These are phyloP conservation scores for Capsicum chinense DNA, from an alignment of 257 asterid genomes.

Conservation along the genomic window DNA sequence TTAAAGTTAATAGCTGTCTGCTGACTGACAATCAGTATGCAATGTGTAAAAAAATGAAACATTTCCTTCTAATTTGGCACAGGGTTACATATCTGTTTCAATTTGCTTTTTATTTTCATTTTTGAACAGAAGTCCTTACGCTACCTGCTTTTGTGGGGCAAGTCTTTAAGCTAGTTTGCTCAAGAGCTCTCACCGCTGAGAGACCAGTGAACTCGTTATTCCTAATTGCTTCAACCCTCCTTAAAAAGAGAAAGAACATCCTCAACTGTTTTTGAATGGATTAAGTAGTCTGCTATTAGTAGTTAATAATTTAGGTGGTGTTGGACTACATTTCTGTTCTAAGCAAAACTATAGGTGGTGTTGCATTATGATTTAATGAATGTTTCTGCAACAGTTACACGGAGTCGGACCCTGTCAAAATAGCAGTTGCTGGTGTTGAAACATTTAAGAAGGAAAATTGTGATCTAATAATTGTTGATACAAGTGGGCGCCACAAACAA, in stretches of 20 bases:
- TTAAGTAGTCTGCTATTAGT: neutral
- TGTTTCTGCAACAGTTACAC: conserved; percentile 70
- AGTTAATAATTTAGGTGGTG: neutral
- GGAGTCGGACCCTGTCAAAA: conserved; percentile 99
- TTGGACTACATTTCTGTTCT: conserved; percentile 11
- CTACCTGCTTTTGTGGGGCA: neutral
- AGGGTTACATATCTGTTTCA: neutral
- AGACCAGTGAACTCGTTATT: neutral
- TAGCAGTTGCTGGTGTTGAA: conserved; percentile 96
- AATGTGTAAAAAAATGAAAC: neutral
- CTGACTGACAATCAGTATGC: conserved; percentile 6
- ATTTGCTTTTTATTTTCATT: neutral
- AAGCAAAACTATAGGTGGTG: neutral
- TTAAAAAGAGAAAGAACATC: neutral
- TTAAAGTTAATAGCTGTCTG: neutral
- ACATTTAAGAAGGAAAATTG: conserved; percentile 85
- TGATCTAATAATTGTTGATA: conserved; percentile 94
- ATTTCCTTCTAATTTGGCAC: neutral
- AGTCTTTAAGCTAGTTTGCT: conserved; percentile 10
- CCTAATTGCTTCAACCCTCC: neutral
- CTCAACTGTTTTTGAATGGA: neutral
- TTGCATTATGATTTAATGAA: conserved; percentile 26
- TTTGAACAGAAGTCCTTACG: neutral
- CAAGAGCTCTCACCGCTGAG: neutral
- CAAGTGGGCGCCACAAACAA: conserved; percentile 99